Evolutionary conservation across 1,284 basidiomycete genomes (phyloP).

Genomic region (Fereydounia khargensis): DNA sequence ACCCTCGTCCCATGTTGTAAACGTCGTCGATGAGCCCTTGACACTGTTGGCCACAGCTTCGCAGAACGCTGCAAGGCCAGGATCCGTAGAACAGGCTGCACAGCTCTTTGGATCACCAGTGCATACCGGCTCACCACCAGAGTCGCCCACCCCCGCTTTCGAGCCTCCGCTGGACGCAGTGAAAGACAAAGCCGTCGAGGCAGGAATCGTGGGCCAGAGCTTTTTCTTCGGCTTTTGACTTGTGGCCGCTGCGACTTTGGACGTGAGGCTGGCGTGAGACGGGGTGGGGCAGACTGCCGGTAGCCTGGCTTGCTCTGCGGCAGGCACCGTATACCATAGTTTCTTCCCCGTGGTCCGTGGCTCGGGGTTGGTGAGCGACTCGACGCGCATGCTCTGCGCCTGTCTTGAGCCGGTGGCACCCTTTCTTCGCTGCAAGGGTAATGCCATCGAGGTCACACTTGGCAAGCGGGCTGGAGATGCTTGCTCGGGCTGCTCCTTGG

Average conservation of each 20-base stretch:
- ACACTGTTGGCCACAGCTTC: slow-evolving; percentile 20
- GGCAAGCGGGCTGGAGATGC: too few species aligned
- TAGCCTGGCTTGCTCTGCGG: background rate
- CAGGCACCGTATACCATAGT: background rate
- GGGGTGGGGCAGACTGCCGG: background rate
- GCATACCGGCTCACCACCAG: slow-evolving; percentile 22
- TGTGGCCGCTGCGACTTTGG: too few species aligned
- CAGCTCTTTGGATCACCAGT: slow-evolving; percentile 40
- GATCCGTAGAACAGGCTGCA: slow-evolving; percentile 34
- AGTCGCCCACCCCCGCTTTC: too few species aligned
- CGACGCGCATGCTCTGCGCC: slow-evolving; percentile 22
- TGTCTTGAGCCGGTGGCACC: too few species aligned
- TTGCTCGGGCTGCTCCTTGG: too few species aligned
- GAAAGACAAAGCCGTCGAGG: background rate
- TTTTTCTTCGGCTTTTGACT: slow-evolving; percentile 19
- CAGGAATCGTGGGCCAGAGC: slow-evolving; percentile 28
- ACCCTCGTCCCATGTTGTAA: slow-evolving; percentile 1
- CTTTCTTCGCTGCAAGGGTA: too few species aligned
- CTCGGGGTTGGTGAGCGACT: slow-evolving; percentile 20
- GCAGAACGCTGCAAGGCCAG: slow-evolving; percentile 39
- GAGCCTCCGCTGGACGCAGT: background rate
- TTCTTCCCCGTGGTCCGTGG: background rate
- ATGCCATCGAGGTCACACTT: too few species aligned
- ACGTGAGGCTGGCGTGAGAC: background rate
- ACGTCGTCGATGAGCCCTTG: background rate